phyloP scores from a whole-genome alignment of 495 filamentous ascomycete species.

The Penicillium ucsense region DNA sequence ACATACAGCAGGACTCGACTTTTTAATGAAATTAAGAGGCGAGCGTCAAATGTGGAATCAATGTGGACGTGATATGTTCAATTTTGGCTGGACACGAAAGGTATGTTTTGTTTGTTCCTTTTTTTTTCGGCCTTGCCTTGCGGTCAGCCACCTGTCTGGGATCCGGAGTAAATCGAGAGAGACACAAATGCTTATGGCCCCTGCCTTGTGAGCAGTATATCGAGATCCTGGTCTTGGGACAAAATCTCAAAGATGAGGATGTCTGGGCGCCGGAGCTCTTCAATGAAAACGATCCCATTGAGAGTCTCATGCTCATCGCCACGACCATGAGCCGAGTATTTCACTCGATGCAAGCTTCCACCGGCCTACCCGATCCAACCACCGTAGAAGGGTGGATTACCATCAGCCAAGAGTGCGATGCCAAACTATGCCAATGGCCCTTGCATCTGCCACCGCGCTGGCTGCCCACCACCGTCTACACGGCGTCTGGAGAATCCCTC shows the following conservation, averaged over 20 bases:
- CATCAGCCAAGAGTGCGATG: slow-evolving; percentile 15
- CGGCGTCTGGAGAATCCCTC: slow-evolving; percentile 22
- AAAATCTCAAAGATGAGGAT: slow-evolving; percentile 23
- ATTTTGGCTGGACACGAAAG: slow-evolving; percentile 33
- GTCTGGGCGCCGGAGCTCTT: slow-evolving; percentile 24
- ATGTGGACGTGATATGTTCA: slow-evolving; percentile 32
- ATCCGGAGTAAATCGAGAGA: no score
- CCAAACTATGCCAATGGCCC: slow-evolving; percentile 28
- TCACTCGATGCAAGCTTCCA: slow-evolving; percentile 11
- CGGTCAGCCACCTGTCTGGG: no score
- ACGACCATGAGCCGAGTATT: slow-evolving; percentile 26
- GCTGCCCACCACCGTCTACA: slow-evolving; percentile 30
- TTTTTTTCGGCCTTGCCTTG: no score
- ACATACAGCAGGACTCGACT: slow-evolving; percentile 33
- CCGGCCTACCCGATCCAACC: slow-evolving; percentile 8
- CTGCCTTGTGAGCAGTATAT: slow-evolving; percentile 18
- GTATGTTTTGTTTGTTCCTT: slow-evolving; percentile 12
- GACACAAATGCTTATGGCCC: no score
- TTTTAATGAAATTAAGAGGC: slow-evolving; percentile 30
- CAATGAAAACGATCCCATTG: slow-evolving; percentile 23
- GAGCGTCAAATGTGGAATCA: slow-evolving; percentile 20
- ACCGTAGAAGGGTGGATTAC: slow-evolving; percentile 18
- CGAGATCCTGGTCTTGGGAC: slow-evolving; percentile 29
- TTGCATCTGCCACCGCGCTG: slow-evolving; percentile 25
- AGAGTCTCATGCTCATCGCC: slow-evolving; percentile 26